Evolutionary conservation across 257 asterid genomes (phyloP), one percentile per base, ranked within the genome.

Genomic region (Jaltomata sinuosa): DNA sequence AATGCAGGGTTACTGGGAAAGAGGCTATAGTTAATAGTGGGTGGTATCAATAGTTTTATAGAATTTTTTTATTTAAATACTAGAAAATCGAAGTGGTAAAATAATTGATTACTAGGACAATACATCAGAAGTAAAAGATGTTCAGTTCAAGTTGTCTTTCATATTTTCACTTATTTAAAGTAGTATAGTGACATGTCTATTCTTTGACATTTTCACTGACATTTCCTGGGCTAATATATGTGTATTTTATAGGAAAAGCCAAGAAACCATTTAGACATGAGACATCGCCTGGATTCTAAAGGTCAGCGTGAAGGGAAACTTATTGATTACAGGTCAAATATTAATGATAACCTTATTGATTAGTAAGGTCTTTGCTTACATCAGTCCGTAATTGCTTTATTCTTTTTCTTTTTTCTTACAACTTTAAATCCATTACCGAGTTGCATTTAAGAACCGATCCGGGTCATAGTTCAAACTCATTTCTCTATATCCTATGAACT

Each of bases 251-350:
- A 96, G 99, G 99, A 96, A 90, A 93, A 91, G 87, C 98, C 99
- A 55, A 93, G 97, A 91, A 94, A 96, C 85, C 99, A 96, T 93
- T 77, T 96, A 91, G 99, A 96, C 85, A 90, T 96, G 98, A 90
- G 99, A 85, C 93, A 94, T 85, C 97, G 98, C 59, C 88, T 96
- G 95, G 97, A 96, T 86, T 93, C 98, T 81, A 93, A 93, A 90
- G 99, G 99, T 87, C 99, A 94, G 92, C 98, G 99, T 83, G 87
- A 96, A 88, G 99, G 98, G 89, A 96, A 94, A 89, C 91, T 96
- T 74, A 96, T 96, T 78, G 98, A 96, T 90, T 96, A 96, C 96
- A 91, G 98, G 98, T 95, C 90, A 79, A 80, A 49, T n/a, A 80
- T 79, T 67, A 59, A 82, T 57, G 42, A 45, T 71, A 68, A 65